Evolutionary conservation across 164 flowering plant species (phyloP).

Genomic region (Euptelea pleiosperma): DNA sequence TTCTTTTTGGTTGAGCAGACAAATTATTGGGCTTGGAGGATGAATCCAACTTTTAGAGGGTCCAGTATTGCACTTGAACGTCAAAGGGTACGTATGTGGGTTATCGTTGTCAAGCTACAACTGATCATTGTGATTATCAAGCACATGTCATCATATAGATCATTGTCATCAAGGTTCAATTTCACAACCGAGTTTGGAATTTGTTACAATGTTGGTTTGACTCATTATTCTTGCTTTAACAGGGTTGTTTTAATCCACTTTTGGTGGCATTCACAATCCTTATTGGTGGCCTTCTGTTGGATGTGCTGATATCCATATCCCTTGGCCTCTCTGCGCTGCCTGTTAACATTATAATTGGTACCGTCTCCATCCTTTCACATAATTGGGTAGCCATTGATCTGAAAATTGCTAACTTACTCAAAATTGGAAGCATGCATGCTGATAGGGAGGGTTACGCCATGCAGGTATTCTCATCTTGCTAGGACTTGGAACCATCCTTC

Average conservation of each 20-base stretch:
- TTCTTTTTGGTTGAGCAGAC: conserved; percentile 34
- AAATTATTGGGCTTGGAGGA: conserved; percentile 74
- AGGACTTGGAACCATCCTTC: conserved; percentile 74
- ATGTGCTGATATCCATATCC: conserved; percentile 74
- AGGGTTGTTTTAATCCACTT: conserved; percentile 70
- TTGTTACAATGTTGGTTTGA: too few species aligned
- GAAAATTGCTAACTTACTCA: too few species aligned
- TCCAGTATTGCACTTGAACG: conserved; percentile 35
- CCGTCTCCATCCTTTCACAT: too few species aligned
- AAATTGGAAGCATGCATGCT: not conserved
- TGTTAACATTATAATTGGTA: conserved; percentile 77
- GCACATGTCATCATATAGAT: too few species aligned
- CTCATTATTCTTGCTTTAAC: conserved; percentile 4
- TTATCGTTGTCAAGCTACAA: not conserved
- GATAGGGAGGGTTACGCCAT: not conserved
- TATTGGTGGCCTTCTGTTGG: conserved; percentile 68
- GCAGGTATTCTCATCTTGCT: conserved; percentile 78
- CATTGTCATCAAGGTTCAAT: not conserved
- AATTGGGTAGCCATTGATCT: too few species aligned
- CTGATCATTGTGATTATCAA: not conserved
- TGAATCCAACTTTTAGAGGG: conserved; percentile 44
- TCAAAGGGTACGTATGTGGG: conserved; percentile 52
- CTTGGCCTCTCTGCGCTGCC: conserved; percentile 85
- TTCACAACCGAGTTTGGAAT: too few species aligned
- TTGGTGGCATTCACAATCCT: conserved; percentile 81